A percentile compares a stretch with the other conserved stretches of the same genome.
These are phyloP conservation scores for Chrysanthemum lavandulifolium DNA, from an alignment of 129 eudicot species.

Conservation along the genomic window DNA sequence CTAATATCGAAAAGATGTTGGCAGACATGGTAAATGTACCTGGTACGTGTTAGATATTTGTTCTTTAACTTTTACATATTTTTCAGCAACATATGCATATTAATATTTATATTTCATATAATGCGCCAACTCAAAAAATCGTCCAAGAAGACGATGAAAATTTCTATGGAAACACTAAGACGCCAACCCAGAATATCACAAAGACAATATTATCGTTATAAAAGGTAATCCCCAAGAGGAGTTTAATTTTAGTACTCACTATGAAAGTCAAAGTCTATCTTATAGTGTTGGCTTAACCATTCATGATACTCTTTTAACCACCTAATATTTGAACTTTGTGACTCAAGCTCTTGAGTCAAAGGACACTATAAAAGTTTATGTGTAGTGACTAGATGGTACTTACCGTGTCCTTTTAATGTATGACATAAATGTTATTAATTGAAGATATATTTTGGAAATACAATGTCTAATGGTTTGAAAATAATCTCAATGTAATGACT, in stretches of 20 bases:
- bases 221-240: slow-evolving; percentile 43
- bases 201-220: slow-evolving; percentile 72
- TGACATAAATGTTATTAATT: background rate
- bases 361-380: slow-evolving; percentile 78
- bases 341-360: slow-evolving; percentile 85
- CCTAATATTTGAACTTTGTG: slow-evolving; percentile 78
- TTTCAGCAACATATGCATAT: background rate
- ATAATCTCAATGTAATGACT: too few species aligned
- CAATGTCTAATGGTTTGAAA: too few species aligned
- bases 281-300: background rate
- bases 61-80: background rate
- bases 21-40: slow-evolving; percentile 57
- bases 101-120: background rate
- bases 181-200: slow-evolving; percentile 67
- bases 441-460: background rate
- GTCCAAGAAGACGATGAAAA: slow-evolving; percentile 40
- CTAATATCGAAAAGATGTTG: slow-evolving; percentile 71
- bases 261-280: background rate
- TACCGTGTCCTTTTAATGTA: background rate
- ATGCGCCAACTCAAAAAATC: too few species aligned
- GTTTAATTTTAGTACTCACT: background rate
- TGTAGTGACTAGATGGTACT: slow-evolving; percentile 50
- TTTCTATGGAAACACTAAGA: slow-evolving; percentile 62
- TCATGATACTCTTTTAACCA: slow-evolving; percentile 28
- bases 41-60: slow-evolving; percentile 6